Evolutionary conservation across 805 yeast genomes (phyloP).

Genomic region (Monosporozyma siamensis): DNA sequence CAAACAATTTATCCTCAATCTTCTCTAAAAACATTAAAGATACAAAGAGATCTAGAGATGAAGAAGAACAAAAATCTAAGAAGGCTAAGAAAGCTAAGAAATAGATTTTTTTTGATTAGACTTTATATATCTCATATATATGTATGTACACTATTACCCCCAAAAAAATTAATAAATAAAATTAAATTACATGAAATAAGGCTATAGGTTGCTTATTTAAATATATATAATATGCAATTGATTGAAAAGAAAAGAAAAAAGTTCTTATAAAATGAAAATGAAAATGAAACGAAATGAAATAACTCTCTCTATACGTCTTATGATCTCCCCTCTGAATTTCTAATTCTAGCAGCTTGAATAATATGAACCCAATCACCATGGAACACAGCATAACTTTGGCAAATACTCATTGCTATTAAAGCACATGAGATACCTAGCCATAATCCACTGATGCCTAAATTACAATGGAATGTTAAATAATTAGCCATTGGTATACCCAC

Average conservation of each 20-base stretch:
- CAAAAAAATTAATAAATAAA: too few relatives aligned
- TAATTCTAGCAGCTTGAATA: constrained; percentile 21
- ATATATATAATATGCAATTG: too few relatives aligned
- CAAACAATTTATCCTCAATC: constrained; percentile 52
- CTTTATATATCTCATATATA: not conserved
- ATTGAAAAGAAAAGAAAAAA: too few relatives aligned
- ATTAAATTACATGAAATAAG: too few relatives aligned
- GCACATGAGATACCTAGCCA: constrained; percentile 46
- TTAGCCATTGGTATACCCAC: constrained; percentile 56
- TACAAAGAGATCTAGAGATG: constrained; percentile 28
- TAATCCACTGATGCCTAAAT: constrained; percentile 46
- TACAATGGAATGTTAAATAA: constrained; percentile 41
- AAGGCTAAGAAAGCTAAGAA: constrained; percentile 18
- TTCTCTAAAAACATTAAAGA: constrained; percentile 48
- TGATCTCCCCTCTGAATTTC: constrained; percentile 19
- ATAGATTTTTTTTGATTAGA: too few relatives aligned
- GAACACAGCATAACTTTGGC: constrained; percentile 29
- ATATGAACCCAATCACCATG: constrained; percentile 27
- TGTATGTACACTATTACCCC: too few relatives aligned
- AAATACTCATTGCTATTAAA: constrained; percentile 27
- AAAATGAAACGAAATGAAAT: too few relatives aligned
- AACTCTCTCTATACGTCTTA: too few relatives aligned
- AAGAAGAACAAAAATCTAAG: constrained; percentile 4
- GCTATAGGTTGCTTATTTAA: too few relatives aligned
- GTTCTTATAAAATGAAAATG: not conserved